Conservation (phyloP, 2,329 filamentous ascomycete genomes). For the Pezicula rhizophila region DNA sequence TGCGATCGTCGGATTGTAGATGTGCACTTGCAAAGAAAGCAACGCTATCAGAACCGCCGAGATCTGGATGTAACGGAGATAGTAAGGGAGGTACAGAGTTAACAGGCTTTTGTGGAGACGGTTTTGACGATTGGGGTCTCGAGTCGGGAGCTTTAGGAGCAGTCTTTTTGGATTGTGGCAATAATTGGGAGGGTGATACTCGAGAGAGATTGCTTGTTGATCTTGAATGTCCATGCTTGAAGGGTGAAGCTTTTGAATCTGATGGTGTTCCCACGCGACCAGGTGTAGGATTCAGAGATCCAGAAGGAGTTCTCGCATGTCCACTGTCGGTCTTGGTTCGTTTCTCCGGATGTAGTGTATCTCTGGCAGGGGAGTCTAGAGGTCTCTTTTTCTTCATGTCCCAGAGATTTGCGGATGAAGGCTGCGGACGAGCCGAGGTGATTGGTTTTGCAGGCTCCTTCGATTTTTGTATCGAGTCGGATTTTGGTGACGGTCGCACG, state of each 20-base stretch:
- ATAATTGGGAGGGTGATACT: not conserved
- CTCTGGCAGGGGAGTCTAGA: not conserved
- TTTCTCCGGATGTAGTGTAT: not conserved
- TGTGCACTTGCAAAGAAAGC: not conserved
- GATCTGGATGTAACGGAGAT: constrained; percentile 1
- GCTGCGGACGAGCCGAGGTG: not conserved
- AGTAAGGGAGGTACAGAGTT: constrained; percentile 2
- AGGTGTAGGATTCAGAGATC: not conserved
- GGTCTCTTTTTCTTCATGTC: not conserved
- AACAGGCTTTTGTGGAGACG: not conserved
- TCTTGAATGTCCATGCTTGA: not conserved
- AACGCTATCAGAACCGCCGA: constrained; percentile 11
- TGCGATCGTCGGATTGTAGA: not conserved
- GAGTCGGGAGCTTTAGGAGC: not conserved
- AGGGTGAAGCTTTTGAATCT: not conserved
- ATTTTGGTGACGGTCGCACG: not conserved
- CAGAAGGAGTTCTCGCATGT: not conserved
- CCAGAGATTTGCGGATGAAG: not conserved
- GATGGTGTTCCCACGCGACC: not conserved
- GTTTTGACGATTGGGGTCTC: not conserved
- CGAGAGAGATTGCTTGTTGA: not conserved
- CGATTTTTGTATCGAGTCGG: not conserved
- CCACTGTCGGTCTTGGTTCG: not conserved
- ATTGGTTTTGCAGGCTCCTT: not conserved
- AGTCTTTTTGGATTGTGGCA: not conserved